Percentiles rank a stretch among this genome's conserved stretches.
These are phyloP conservation scores for Penicillium cinerascens DNA, from an alignment of 495 filamentous ascomycete species.

Conservation along the genomic window DNA sequence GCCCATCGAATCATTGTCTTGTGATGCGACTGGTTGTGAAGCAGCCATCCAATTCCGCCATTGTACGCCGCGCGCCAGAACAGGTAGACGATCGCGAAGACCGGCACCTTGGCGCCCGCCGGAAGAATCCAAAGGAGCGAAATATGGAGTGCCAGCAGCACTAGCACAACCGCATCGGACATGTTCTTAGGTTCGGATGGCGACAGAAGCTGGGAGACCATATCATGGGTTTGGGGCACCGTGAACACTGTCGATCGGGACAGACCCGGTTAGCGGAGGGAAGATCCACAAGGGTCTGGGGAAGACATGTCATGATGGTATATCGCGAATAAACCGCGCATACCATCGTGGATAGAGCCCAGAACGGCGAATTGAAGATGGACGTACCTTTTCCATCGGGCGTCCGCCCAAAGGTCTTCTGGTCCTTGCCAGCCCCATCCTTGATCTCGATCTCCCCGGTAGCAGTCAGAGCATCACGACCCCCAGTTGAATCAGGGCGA, in stretches of 20 bases:
- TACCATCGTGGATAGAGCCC: neutral
- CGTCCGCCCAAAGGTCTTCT: constrained; percentile 87
- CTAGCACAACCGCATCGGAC: constrained; percentile 78
- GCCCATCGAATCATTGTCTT: constrained; percentile 85
- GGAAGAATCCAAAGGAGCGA: constrained; percentile 70
- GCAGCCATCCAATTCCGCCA: constrained; percentile 84
- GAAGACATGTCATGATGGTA: neutral
- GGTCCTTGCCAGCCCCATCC: constrained; percentile 49
- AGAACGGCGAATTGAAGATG: neutral
- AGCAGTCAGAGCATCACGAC: constrained; percentile 32
- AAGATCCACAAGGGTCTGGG: constrained; percentile 6
- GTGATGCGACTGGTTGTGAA: constrained; percentile 86
- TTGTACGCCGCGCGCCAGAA: constrained; percentile 96
- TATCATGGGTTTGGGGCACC: constrained; percentile 95
- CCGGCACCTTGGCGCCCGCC: constrained; percentile 57
- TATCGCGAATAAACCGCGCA: neutral
- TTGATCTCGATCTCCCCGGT: constrained; percentile 35
- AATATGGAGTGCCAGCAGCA: constrained; percentile 72
- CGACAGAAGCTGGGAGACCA: constrained; percentile 95
- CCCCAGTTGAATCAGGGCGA: constrained; percentile 34
- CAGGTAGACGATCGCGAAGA: constrained; percentile 76
- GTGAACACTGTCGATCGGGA: constrained; percentile 71
- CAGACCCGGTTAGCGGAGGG: constrained; percentile 17
- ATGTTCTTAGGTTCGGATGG: constrained; percentile 95
- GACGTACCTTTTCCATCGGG: constrained; percentile 81